Evolutionary conservation across 2,329 filamentous ascomycete genomes (phyloP), one percentile per base, ranked within the genome.

Genomic region (Colletotrichum cuscutae): DNA sequence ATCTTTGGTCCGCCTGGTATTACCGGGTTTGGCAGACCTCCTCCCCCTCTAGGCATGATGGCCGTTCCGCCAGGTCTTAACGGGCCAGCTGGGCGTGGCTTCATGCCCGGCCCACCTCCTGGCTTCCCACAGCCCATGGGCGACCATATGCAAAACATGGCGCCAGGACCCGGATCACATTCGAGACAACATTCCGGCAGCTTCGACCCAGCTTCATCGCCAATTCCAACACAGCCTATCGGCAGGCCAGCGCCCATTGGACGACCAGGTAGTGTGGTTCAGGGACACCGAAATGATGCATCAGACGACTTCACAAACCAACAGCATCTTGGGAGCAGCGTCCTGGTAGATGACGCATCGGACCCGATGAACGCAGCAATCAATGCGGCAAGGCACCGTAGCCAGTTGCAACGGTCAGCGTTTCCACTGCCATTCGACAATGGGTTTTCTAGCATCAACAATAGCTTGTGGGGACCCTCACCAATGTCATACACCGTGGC

Each of bases 301-400:
- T 91, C 92, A 68, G 85, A 95, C 24, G 94, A 96, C 68, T 90
- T 94, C 61, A 84, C 94, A 67, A 93, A 91, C 74, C 90, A 92
- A 74, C 95, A 97, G 73, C 95, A 97, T 77, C 87, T 99, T 30
- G 97, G 97, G 13, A 98, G 96, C 82, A 95, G 95, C 77, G 97
- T 95, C 13, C 86, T 99, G 13, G 86, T 98, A 59, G 92, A 92
- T 74, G 95, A 97, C 79, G 91, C 81, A 78, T 94, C 86, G 83
- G 93, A 86, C 79, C 84, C 86, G 42, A 80, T 81, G 6, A 66
- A 26, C 7, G 72, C 76, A 24, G 82, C 83, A 12, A 68, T 79
- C 28, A 78, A 78, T 59, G 68, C 76, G 1, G 76, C 79, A 26
- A 80, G 82, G 77, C 60, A 84, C 76, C 81, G 87, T 65, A 89